phyloP scores from a whole-genome alignment of 2,329 filamentous ascomycete genomes.

The Tolypocladium tropicale region DNA sequence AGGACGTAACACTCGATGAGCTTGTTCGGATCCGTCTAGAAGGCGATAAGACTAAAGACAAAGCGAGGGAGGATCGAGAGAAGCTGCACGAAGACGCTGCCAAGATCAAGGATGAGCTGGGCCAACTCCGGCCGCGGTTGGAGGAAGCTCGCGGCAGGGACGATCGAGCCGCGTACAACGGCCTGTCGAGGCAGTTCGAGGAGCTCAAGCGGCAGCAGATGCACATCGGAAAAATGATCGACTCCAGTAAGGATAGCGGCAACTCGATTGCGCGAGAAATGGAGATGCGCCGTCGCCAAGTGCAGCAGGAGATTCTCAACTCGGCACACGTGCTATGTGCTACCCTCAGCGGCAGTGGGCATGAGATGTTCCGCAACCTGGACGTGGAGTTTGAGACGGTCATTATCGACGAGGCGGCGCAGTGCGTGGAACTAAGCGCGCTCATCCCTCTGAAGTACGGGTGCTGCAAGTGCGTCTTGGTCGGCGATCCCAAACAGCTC shows the following conservation, averaged over 20 bases:
- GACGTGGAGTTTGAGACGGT: conserved; percentile 98
- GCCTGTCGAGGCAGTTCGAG: conserved; percentile 68
- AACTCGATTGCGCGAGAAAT: conserved; percentile 72
- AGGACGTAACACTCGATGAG: conserved; percentile 88
- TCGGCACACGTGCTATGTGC: conserved; percentile 88
- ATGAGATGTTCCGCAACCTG: conserved; percentile 92
- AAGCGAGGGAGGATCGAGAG: conserved; percentile 44
- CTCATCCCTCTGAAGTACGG: conserved; percentile 96
- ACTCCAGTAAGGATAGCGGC: conserved; percentile 76
- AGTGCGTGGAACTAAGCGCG: conserved; percentile 94
- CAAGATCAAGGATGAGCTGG: conserved; percentile 67
- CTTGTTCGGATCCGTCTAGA: conserved; percentile 68
- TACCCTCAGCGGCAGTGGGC: conserved; percentile 88
- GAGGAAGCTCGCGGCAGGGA: conserved; percentile 52
- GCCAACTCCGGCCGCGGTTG: conserved; percentile 58
- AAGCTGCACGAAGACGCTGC: conserved; percentile 53
- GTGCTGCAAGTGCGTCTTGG: conserved; percentile 90
- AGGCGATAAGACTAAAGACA: conserved; percentile 46
- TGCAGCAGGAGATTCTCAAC: conserved; percentile 87
- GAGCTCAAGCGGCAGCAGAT: conserved; percentile 66
- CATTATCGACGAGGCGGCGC: conserved; percentile 94
- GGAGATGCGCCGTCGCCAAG: conserved; percentile 71
- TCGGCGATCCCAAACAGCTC: conserved; percentile 94
- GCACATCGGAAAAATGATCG: conserved; percentile 69
- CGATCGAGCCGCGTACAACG: conserved; percentile 35